Conservation (phyloP, 495 filamentous ascomycete genomes). For the Xanthoparmelia taractica region DNA sequence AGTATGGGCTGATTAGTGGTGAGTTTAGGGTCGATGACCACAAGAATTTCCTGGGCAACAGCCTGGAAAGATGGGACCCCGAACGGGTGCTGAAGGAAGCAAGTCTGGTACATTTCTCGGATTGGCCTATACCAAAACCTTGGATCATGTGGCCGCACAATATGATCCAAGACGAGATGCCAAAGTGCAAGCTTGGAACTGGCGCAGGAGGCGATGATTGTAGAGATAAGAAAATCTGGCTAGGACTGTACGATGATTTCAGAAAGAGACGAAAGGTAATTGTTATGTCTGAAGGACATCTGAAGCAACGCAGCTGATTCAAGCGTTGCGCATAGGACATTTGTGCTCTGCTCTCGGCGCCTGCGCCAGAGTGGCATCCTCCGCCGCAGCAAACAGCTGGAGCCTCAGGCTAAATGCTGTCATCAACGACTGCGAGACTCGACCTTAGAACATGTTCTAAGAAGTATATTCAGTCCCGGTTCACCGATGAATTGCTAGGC, state of each 20-base stretch:
- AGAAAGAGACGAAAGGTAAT: conserved; percentile 49
- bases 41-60: conserved; percentile 52
- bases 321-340: conserved; percentile 32
- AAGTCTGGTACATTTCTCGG: conserved; percentile 73
- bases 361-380: conserved; percentile 39
- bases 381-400: conserved; percentile 4
- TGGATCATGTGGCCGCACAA: conserved; percentile 59
- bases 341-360: conserved; percentile 43
- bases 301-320: neutral
- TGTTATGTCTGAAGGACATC: neutral
- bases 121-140: conserved; percentile 67
- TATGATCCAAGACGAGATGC: conserved; percentile 49
- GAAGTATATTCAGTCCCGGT: neutral
- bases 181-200: conserved; percentile 44
- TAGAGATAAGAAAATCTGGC: conserved; percentile 59
- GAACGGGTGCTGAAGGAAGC: conserved; percentile 54
- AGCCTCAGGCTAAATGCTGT: neutral
- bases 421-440: neutral
- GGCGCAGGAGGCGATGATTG: conserved; percentile 44
- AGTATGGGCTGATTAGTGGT: conserved; percentile 60
- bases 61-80: conserved; percentile 61
- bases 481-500: neutral
- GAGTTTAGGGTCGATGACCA: conserved; percentile 61
- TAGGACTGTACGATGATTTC: conserved; percentile 64
- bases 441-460: neutral